These are phyloP conservation scores for Ophiosphaerella herpotricha DNA, from an alignment of 2,329 filamentous ascomycete species.

Conservation along the genomic window DNA sequence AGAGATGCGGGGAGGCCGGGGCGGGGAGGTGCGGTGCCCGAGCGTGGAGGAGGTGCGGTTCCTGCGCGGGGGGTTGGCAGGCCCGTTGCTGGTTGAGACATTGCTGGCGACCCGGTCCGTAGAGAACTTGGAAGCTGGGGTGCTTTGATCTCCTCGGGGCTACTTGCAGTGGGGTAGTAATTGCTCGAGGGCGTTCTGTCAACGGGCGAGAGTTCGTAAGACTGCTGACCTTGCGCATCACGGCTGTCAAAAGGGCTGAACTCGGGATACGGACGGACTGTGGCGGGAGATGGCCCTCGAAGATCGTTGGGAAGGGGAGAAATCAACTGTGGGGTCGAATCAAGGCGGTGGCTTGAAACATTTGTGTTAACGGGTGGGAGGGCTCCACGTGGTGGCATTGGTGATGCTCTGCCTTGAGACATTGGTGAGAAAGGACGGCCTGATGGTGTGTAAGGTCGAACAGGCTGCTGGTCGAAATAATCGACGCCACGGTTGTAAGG, in stretches of 20 bases:
- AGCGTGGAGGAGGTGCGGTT: slow-evolving; percentile 26
- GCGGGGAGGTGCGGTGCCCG: slow-evolving; percentile 38
- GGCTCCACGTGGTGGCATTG: slow-evolving; percentile 28
- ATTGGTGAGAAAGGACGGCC: slow-evolving; percentile 35
- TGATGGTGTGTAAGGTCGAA: slow-evolving; percentile 27
- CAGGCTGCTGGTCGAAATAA: slow-evolving; percentile 32
- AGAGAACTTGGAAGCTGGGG: slow-evolving; percentile 32
- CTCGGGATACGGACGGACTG: slow-evolving; percentile 26
- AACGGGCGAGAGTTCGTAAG: slow-evolving; percentile 44
- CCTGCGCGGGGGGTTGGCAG: slow-evolving; percentile 23
- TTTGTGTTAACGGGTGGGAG: slow-evolving; percentile 39
- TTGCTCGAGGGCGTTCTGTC: slow-evolving; percentile 31
- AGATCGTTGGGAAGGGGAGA: slow-evolving; percentile 26
- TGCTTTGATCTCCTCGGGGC: slow-evolving; percentile 25
- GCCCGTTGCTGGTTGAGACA: slow-evolving; percentile 19
- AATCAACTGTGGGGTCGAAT: slow-evolving; percentile 27
- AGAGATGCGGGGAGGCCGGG: slow-evolving; percentile 38
- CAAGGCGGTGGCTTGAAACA: slow-evolving; percentile 26
- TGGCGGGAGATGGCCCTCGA: slow-evolving; percentile 13
- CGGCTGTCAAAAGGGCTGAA: slow-evolving; percentile 41
- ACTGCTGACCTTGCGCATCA: slow-evolving; percentile 26
- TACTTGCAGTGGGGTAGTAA: slow-evolving; percentile 26
- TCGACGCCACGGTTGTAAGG: slow-evolving; percentile 31
- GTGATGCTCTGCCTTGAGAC: slow-evolving; percentile 36
- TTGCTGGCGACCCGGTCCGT: slow-evolving; percentile 36